These are phyloP conservation scores for Arachis monticola DNA, from an alignment of 331 rosid genomes.

Conservation along the genomic window DNA sequence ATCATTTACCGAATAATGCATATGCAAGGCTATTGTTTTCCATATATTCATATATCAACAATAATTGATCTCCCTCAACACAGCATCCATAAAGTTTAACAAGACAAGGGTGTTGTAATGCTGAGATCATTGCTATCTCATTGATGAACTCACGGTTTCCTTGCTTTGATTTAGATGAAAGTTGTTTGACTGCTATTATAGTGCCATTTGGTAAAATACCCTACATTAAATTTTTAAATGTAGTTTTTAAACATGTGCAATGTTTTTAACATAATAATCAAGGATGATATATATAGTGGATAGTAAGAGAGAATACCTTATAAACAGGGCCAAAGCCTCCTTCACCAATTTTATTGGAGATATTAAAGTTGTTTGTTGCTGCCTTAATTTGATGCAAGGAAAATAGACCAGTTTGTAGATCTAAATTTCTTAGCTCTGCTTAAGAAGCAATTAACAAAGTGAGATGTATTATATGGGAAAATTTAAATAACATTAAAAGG, in stretches of 20 bases:
- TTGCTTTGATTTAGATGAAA: constrained; percentile 67
- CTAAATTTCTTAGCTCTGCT: constrained; percentile 54
- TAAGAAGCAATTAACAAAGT: not conserved
- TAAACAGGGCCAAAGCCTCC: constrained; percentile 80
- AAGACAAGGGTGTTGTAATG: constrained; percentile 60
- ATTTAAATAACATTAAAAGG: not conserved
- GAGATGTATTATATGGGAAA: not conserved
- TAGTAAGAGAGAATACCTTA: constrained; percentile 45
- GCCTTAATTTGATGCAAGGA: constrained; percentile 55
- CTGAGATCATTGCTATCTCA: constrained; percentile 60
- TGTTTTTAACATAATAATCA: not conserved
- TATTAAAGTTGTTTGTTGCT: constrained; percentile 60
- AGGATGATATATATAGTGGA: not conserved
- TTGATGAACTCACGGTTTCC: constrained; percentile 62
- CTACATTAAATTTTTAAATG: constrained; percentile 36
- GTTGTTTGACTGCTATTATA: constrained; percentile 54
- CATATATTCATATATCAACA: constrained; percentile 59
- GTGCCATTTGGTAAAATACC: constrained; percentile 48
- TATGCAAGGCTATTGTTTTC: constrained; percentile 56
- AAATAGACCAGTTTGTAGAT: constrained; percentile 48
- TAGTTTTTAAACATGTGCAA: too few relatives aligned
- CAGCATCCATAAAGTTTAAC: constrained; percentile 66
- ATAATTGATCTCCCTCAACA: constrained; percentile 50
- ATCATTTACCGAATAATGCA: constrained; percentile 52
- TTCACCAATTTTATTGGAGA: constrained; percentile 60